Evolutionary conservation across 306 rosid genomes (phyloP).

Genomic region (Cicer chorassanicum): DNA sequence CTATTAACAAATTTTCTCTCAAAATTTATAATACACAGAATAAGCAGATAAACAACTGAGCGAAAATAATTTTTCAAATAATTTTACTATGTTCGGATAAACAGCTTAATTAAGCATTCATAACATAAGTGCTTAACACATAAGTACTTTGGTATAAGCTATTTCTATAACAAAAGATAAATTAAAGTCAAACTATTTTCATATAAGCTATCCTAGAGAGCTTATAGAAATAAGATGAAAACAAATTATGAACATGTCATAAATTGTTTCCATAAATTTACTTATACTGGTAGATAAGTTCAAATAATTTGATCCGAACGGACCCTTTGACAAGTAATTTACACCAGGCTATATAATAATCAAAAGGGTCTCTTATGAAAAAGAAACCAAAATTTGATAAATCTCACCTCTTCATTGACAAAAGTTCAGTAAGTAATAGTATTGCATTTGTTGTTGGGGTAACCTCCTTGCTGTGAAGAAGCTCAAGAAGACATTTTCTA

Average conservation of each 20-base stretch:
- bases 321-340: background rate
- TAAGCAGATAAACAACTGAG: background rate
- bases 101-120: too few relatives aligned
- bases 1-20: background rate
- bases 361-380: background rate
- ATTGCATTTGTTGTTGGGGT: conserved; percentile 56
- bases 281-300: too few relatives aligned
- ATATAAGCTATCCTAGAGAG: too few relatives aligned
- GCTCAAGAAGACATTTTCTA: conserved; percentile 62
- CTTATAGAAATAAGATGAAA: too few relatives aligned
- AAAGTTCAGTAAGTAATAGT: conserved; percentile 61
- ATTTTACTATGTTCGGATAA: background rate
- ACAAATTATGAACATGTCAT: too few relatives aligned
- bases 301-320: too few relatives aligned
- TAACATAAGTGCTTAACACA: too few relatives aligned
- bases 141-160: too few relatives aligned
- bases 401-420: conserved; percentile 60
- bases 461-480: conserved; percentile 64
- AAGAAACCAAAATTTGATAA: background rate
- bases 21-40: conserved; percentile 17
- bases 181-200: too few relatives aligned
- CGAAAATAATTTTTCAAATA: background rate
- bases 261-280: too few relatives aligned
- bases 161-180: too few relatives aligned
- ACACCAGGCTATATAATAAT: background rate